Evolutionary conservation across 2,329 filamentous ascomycete genomes (phyloP), one percentile per base, ranked within the genome.

Genomic region (Trichoderma sp.): DNA sequence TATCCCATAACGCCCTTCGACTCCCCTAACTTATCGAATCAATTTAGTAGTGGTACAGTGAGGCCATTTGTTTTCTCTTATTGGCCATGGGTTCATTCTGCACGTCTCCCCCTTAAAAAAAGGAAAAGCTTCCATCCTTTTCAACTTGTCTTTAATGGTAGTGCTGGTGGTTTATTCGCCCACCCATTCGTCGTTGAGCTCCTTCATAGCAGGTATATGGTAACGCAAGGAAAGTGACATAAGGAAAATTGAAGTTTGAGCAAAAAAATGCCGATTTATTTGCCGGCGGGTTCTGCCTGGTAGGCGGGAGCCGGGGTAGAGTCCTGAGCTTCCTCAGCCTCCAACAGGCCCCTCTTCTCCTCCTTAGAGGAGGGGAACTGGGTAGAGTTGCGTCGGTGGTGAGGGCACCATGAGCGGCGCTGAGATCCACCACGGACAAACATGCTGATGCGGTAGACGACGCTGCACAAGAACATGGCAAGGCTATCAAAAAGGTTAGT

Each of bases 401-500:
- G 72, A 56, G 69, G 28, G 70, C 68, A 69, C 66, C 60, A 68
- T 65, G 66, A 56, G 13, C 70, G 55, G 8, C 37, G 70, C 2
- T 58, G 67, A 21, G 71, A 56, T 43, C 69, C 73, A 14, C 72
- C 71, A 61, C 69, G 72, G 68, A 89, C 76, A 70, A 83, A 79
- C 71, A 86, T 85, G 82, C 87, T 87, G 30, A 89, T 60, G 69
- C 86, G 87, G 63, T 90, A 84, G 66, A 89, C 81, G 65, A 90
- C 73, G 61, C 86, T 88, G 71, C 89, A 90, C 51, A 90, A 77
- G 68, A 89, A 80, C 85, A 93, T 90, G 66, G 89, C 90, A 58
- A 92, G 76, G 51, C 84, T 86, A 66, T 55, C 21, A 16, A 30
- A 55, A 21, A 18, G 28, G 72, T 82, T 73, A 81, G 80, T 43